Percentiles rank a stretch among this genome's conserved stretches.
Evolutionary conservation across 2,329 filamentous ascomycete species (phyloP).

Genomic region (Neofusicoccum kwambonambiense): DNA sequence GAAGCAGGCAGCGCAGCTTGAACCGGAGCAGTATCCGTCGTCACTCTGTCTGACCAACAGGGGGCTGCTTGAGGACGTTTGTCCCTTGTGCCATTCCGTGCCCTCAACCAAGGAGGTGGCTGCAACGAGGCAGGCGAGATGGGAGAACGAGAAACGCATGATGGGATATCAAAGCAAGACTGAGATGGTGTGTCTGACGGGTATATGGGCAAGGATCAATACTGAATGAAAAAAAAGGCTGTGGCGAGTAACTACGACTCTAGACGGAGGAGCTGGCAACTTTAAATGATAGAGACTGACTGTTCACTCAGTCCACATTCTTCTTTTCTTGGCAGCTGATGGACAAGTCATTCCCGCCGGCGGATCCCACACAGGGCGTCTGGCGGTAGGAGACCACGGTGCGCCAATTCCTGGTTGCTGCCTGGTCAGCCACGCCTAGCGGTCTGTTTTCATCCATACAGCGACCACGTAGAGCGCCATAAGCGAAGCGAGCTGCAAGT

Average conservation of each 20-base stretch:
- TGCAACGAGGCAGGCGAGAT: not conserved
- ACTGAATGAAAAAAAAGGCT: not conserved
- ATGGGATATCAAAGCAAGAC: not conserved
- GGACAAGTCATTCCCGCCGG: not conserved
- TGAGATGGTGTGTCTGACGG: not conserved
- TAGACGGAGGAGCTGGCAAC: not conserved
- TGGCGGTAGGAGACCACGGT: not conserved
- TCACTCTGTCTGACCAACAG: not conserved
- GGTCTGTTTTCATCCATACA: not conserved
- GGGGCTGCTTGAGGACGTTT: not conserved
- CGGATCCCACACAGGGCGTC: not conserved
- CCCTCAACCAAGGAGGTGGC: not conserved
- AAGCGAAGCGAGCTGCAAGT: not conserved
- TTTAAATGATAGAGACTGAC: not conserved
- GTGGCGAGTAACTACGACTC: not conserved
- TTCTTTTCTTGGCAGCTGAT: constrained; percentile 9
- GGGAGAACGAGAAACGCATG: not conserved
- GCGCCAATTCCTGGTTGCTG: not conserved
- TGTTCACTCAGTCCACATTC: not conserved
- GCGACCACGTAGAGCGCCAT: not conserved
- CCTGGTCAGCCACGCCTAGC: not conserved
- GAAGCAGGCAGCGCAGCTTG: constrained; percentile 11
- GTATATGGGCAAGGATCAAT: not conserved
- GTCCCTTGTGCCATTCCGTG: not conserved
- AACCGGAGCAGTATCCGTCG: not conserved